Conservation (phyloP, 768 basidiomycete genomes). For the Infundibulicybe gibba region DNA sequence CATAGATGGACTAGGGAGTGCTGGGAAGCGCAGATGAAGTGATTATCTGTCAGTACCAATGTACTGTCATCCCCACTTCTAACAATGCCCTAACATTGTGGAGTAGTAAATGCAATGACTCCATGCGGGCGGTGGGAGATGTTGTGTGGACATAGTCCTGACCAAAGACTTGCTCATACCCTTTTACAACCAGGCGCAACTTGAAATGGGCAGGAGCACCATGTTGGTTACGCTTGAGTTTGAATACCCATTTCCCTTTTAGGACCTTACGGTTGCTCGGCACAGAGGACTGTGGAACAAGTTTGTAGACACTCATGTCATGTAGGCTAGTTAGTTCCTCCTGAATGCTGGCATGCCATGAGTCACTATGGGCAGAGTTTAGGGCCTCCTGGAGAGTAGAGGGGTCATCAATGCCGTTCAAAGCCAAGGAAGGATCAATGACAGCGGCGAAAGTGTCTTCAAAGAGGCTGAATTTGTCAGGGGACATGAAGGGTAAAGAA, state of each 20-base stretch:
- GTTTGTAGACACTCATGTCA: slow-evolving; percentile 21
- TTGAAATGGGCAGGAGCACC: slow-evolving; percentile 26
- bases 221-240: slow-evolving; percentile 19
- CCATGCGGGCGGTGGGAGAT: no score
- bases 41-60: no score
- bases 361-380: slow-evolving; percentile 7
- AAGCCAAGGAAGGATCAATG: slow-evolving; percentile 1
- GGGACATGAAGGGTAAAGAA: background rate
- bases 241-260: no score
- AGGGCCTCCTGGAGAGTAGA: slow-evolving; percentile 12
- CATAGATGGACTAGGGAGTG: no score
- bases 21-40: no score
- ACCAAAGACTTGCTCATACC: no score
- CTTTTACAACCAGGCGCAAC: no score
- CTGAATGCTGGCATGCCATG: slow-evolving; percentile 12
- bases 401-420: slow-evolving; percentile 6
- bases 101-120: slow-evolving; percentile 22
- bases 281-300: slow-evolving; percentile 14
- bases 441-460: background rate
- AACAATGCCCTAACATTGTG: no score
- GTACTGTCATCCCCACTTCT: no score
- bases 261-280: slow-evolving; percentile 22
- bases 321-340: slow-evolving; percentile 20
- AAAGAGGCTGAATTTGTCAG: background rate
- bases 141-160: no score